Evolutionary conservation across 2,329 filamentous ascomycete genomes (phyloP).

Genomic region (Sarocladium strictum): DNA sequence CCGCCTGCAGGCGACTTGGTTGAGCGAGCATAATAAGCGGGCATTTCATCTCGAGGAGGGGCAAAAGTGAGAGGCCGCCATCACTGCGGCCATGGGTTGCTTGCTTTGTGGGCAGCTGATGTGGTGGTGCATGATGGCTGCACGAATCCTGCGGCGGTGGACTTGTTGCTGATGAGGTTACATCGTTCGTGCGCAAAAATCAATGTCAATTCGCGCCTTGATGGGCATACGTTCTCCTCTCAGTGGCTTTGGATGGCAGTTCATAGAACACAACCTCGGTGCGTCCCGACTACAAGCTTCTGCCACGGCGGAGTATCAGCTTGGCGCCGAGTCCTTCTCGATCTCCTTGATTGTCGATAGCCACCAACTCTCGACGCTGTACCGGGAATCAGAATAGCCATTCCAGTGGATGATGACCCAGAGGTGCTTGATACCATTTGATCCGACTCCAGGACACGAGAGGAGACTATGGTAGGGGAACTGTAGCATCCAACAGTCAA

Average conservation of each 20-base stretch:
- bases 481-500: too few species aligned
- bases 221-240: background rate
- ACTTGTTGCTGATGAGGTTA: background rate
- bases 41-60: background rate
- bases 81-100: background rate
- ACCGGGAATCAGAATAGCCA: too few species aligned
- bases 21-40: slow-evolving; percentile 1
- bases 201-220: too few species aligned
- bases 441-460: background rate
- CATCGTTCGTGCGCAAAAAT: too few species aligned
- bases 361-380: too few species aligned
- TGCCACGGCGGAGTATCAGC: background rate
- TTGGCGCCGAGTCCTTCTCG: background rate
- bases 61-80: background rate
- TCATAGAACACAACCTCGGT: too few species aligned
- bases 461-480: background rate
- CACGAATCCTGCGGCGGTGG: too few species aligned
- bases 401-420: too few species aligned
- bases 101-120: background rate
- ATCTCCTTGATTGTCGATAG: too few species aligned
- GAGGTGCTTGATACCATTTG: too few species aligned
- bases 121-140: background rate
- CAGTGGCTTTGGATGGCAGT: background rate
- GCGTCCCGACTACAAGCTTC: background rate
- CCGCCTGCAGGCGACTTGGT: background rate